Conservation (phyloP, 345 rosid genomes). For the Corymbia maculata region DNA sequence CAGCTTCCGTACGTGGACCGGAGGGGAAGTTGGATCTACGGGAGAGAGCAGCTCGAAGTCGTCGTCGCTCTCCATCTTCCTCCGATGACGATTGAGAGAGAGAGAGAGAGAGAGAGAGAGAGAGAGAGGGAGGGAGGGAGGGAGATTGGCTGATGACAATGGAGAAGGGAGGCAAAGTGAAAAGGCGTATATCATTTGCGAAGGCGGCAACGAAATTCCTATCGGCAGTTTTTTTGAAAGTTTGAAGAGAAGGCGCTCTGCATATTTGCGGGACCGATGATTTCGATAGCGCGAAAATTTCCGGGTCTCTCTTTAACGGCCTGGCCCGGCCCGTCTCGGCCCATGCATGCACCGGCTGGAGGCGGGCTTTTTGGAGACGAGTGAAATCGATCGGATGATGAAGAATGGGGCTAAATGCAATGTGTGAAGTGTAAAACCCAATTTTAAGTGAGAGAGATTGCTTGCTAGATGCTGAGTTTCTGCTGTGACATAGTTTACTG, state of each 20-base stretch:
- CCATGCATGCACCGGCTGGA: neutral
- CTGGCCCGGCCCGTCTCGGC: neutral
- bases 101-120: neutral
- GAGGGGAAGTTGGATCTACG: conserved; percentile 27
- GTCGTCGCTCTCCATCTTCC: conserved; percentile 36
- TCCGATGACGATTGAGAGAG: neutral
- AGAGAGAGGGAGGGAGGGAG: too few relatives aligned
- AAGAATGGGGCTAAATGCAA: neutral
- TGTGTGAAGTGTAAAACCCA: neutral
- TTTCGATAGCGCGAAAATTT: neutral
- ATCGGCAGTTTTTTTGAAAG: neutral
- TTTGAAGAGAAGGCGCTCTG: neutral
- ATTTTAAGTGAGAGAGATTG: neutral
- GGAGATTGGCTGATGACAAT: neutral
- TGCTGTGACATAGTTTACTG: neutral
- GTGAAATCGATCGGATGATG: neutral
- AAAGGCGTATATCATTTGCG: neutral
- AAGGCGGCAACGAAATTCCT: neutral
- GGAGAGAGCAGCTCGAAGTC: conserved; percentile 36
- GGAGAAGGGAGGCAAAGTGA: neutral
- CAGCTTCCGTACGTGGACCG: conserved; percentile 36
- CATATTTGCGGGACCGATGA: neutral
- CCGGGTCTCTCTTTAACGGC: neutral
- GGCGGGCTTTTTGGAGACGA: neutral
- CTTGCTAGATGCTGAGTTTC: neutral